Base-by-base conservation (phyloP, 768 basidiomycete genomes). In the Boletus coccyginus region DNA sequence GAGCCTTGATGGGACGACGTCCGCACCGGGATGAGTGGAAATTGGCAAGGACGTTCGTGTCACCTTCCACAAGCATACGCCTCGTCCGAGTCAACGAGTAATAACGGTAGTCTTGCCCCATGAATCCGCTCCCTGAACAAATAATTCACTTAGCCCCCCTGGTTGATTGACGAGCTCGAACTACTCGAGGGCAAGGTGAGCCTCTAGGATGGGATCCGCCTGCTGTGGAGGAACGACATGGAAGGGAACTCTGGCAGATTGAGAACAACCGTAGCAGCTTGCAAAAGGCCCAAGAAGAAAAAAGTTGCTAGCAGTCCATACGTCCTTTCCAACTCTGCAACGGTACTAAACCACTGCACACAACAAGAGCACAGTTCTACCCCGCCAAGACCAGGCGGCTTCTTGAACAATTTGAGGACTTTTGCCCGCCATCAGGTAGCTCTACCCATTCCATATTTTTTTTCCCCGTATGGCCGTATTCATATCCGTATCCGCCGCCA, bases 121-220 rank as follows among this genome's bases (percentile, higher is more conserved):
- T 81, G 60, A 91, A 84, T 3, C 69, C 40, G 42, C 78, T 80
- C 77, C 38, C 61, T 65, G 50, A 64, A 59, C 1, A 73, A 11
- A 21, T 62, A 48, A 36, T 59, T 46, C 21, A 21, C 21, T 21
- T 11, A 65, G 27, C 32, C 66, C 55, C 47, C 62, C 60, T 32
- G 67, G 58, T 50, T 72, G 66, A 56, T 75, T 74, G 29, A 84
- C 68, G 24, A 75, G 71, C 64, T 88, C 86, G 60, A 85, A 85
- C 19, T 71, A 71, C 62, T 90, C 89, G 7, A 90, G 78, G n/a
- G 85, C 84, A 11, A 91, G 79, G 67, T 91, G 88, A 51, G 80
- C 81, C 19, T 87, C 81, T 33, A 92, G 74, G 7, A 77, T 81
- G 38, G 81, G 77, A 62, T 79, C 83, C 42, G 85, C 85, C 48